A percentile compares a stretch with the other conserved stretches of the same genome.
phyloP scores from a whole-genome alignment of 2,329 filamentous ascomycete species.

The Proliferodiscus dingleyae region DNA sequence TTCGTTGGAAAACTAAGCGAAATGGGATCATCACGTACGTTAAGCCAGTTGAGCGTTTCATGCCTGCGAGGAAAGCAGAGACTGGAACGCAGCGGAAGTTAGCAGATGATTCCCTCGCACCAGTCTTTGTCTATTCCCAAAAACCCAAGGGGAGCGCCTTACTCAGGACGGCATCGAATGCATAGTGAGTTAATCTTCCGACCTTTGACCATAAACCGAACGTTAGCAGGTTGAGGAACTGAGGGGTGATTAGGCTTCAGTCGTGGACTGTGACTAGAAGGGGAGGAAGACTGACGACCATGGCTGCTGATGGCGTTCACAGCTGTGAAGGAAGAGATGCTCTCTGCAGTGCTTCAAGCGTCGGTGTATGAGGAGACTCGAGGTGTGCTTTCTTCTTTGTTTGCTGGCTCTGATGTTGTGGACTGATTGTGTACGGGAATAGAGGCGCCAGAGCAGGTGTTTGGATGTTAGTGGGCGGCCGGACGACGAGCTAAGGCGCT shows the following conservation, averaged over 20 bases:
- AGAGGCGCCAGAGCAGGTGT: not conserved
- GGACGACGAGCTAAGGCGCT: too few species aligned
- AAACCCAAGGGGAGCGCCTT: slow-evolving; percentile 41
- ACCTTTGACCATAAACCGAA: slow-evolving; percentile 73
- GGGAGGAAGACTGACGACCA: slow-evolving; percentile 35
- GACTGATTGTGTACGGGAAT: too few species aligned
- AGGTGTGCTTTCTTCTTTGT: not conserved
- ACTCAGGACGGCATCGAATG: slow-evolving; percentile 92
- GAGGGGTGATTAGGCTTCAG: slow-evolving; percentile 39
- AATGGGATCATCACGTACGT: slow-evolving; percentile 67
- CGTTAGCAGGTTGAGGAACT: slow-evolving; percentile 64
- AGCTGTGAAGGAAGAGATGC: not conserved
- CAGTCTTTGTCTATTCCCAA: too few species aligned
- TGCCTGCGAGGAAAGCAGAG: slow-evolving; percentile 92
- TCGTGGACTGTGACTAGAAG: slow-evolving; percentile 19
- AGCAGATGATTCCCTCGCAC: slow-evolving; percentile 15
- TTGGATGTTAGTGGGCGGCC: too few species aligned
- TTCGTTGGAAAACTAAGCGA: not conserved
- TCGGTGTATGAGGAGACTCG: not conserved
- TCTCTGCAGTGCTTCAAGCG: not conserved
- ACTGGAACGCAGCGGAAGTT: slow-evolving; percentile 53
- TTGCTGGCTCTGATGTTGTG: too few species aligned
- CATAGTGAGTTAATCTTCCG: slow-evolving; percentile 88
- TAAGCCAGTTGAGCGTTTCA: slow-evolving; percentile 94
- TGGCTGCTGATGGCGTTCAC: slow-evolving; percentile 24